These are phyloP conservation scores for Amanita pallidorosea DNA, from an alignment of 768 basidiomycete genomes.

Conservation along the genomic window DNA sequence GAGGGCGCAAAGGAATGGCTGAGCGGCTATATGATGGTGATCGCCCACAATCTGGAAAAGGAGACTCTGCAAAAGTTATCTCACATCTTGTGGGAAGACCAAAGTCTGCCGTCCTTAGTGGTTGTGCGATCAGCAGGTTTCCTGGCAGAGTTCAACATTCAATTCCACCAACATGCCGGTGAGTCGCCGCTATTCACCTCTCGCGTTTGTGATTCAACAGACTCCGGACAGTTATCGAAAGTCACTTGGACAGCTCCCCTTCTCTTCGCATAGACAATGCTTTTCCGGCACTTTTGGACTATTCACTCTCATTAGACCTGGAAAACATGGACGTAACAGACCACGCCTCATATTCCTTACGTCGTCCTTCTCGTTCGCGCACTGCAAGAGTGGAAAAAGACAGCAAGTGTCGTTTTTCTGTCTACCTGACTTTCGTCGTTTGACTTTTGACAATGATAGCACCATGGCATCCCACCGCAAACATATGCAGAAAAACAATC, in stretches of 20 bases:
- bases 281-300: constrained; percentile 71
- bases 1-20: constrained; percentile 16
- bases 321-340: constrained; percentile 78
- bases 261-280: constrained; percentile 83
- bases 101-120: constrained; percentile 56
- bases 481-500: constrained; percentile 57
- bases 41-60: constrained; percentile 72
- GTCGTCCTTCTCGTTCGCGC: constrained; percentile 80
- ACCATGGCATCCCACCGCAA: constrained; percentile 51
- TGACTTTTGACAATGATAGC: constrained; percentile 27
- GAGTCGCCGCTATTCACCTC: constrained; percentile 16
- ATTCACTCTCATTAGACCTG: constrained; percentile 64
- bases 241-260: constrained; percentile 65
- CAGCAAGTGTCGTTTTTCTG: constrained; percentile 30
- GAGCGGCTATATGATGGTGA: constrained; percentile 61
- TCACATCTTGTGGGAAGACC: constrained; percentile 54
- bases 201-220: neutral
- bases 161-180: constrained; percentile 85
- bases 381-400: constrained; percentile 72
- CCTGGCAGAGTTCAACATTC: constrained; percentile 78
- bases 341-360: constrained; percentile 85
- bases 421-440: neutral
- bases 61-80: constrained; percentile 48
- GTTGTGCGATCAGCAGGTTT: constrained; percentile 83
- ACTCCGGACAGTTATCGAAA: constrained; percentile 62